Evolutionary conservation across 2,329 filamentous ascomycete species (phyloP).

Genomic region (Fusarium sp.): DNA sequence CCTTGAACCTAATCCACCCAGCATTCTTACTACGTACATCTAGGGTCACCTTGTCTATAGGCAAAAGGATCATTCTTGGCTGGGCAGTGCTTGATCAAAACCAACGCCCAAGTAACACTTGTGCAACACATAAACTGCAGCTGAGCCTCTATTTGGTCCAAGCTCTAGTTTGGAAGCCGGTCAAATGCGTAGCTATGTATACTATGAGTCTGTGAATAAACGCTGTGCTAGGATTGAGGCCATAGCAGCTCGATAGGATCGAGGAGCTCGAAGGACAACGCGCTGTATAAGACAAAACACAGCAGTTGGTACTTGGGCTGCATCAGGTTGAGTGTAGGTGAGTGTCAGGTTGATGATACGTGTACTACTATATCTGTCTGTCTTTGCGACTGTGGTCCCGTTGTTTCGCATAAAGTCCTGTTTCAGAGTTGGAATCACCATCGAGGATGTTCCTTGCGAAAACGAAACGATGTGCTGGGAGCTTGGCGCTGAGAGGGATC

Average conservation of each 20-base stretch:
- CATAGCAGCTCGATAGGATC: background rate
- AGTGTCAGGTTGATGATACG: conserved; percentile 8
- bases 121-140: too few relatives aligned
- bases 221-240: too few relatives aligned
- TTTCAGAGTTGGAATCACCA: conserved; percentile 5
- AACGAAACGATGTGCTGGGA: background rate
- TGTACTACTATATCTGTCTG: conserved; percentile 1
- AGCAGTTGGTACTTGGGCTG: background rate
- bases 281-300: background rate
- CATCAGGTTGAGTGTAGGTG: background rate
- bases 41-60: background rate
- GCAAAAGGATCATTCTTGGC: conserved; percentile 1
- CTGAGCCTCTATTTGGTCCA: too few relatives aligned
- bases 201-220: too few relatives aligned
- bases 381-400: background rate
- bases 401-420: conserved; percentile 11
- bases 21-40: background rate
- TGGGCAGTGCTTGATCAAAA: background rate
- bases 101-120: background rate
- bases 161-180: too few relatives aligned
- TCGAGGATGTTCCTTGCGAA: conserved; percentile 8
- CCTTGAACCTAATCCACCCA: background rate
- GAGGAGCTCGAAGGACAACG: background rate
- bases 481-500: too few relatives aligned
- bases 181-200: too few relatives aligned